Percentiles rank a stretch among this genome's conserved stretches.
These are phyloP conservation scores for Lipomyces yamadae DNA, from an alignment of 805 yeast genomes.

Conservation along the genomic window DNA sequence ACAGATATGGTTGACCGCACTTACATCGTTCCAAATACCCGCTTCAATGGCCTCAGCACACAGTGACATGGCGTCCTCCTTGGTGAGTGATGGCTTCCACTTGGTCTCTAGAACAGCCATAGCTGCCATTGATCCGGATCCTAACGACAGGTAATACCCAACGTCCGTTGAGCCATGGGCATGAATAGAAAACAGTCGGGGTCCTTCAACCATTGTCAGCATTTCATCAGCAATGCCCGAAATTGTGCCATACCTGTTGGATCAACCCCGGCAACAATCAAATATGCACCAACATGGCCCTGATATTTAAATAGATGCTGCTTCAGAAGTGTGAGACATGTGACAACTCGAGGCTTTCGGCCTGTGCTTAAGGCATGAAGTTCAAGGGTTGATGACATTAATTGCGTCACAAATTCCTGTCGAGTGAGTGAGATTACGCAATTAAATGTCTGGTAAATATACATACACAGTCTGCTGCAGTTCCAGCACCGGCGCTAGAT, in stretches of 20 bases:
- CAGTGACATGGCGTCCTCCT: conserved; percentile 87
- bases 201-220: conserved; percentile 42
- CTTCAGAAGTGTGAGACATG: conserved; percentile 89
- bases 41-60: conserved; percentile 94
- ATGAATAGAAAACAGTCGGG: conserved; percentile 88
- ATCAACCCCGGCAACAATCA: conserved; percentile 97
- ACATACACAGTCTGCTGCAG: conserved; percentile 89
- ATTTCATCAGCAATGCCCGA: not conserved
- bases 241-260: conserved; percentile 69
- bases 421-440: not conserved
- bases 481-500: conserved; percentile 95
- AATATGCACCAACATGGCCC: conserved; percentile 95
- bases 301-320: conserved; percentile 96
- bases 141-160: conserved; percentile 89
- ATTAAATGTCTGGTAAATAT: not conserved
- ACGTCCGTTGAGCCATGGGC: conserved; percentile 99
- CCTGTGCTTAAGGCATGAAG: conserved; percentile 82
- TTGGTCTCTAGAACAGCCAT: conserved; percentile 94
- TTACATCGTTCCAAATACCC: conserved; percentile 93
- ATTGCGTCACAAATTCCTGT: conserved; percentile 88
- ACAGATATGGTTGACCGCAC: conserved; percentile 4
- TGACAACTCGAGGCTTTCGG: conserved; percentile 89
- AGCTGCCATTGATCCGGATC: conserved; percentile 97
- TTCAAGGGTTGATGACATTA: conserved; percentile 88
- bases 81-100: conserved; percentile 78